A percentile compares a stretch with the other conserved stretches of the same genome.
Conservation (phyloP, 2,329 filamentous ascomycete species). For the Cladophialophora psammophila region DNA sequence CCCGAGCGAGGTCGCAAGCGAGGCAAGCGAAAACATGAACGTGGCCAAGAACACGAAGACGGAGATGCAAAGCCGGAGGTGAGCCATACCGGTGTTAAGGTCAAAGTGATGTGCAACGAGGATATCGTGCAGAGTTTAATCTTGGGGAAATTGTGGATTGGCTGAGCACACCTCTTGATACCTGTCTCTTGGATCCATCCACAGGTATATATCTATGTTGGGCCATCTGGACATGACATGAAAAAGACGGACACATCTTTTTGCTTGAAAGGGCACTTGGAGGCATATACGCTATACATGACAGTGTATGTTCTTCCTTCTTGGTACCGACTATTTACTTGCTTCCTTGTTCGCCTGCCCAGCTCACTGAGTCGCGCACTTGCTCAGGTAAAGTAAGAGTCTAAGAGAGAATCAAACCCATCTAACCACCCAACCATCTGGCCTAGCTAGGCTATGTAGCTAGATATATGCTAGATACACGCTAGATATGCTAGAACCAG, state of each 20-base stretch:
- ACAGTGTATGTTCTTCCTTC: no score
- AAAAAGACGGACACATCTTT: not conserved
- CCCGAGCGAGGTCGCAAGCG: constrained; percentile 11
- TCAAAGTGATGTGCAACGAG: constrained; percentile 80
- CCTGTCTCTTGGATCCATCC: not conserved
- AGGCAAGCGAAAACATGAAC: constrained; percentile 44
- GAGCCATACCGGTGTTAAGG: constrained; percentile 48
- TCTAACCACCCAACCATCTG: no score
- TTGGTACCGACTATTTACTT: no score
- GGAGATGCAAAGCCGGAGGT: constrained; percentile 48
- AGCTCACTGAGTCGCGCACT: no score
- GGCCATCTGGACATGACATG: not conserved
- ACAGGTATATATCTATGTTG: not conserved
- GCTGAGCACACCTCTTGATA: constrained; percentile 6
- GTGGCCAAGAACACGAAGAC: not conserved
- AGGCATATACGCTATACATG: not conserved
- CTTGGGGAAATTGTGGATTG: constrained; percentile 69
- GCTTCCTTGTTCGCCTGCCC: no score
- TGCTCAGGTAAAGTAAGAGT: no score
- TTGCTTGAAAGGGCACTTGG: not conserved
- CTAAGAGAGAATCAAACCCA: no score
- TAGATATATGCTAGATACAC: no score
- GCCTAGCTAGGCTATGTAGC: no score
- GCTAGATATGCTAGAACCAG: no score
- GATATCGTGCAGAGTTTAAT: constrained; percentile 93